These are phyloP conservation scores for Thermothielavioides terrestris DNA, from an alignment of 495 filamentous ascomycete species.

Conservation along the genomic window DNA sequence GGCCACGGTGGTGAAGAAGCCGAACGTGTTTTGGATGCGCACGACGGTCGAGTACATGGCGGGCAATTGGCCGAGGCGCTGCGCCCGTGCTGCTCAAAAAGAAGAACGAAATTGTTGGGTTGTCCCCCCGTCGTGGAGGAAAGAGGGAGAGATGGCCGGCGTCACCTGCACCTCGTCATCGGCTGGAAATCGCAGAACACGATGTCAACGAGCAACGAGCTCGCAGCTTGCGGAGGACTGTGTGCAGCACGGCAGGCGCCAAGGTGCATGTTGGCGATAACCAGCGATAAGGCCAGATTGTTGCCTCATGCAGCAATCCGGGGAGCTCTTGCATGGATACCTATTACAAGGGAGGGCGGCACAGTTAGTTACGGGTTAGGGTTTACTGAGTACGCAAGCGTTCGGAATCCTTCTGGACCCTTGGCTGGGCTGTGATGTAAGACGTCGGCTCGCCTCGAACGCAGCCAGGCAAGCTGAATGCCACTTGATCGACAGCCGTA, in stretches of 20 bases:
- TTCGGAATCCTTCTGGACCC: background rate
- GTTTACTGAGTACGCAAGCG: constrained; percentile 5
- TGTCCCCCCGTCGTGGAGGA: too few species aligned
- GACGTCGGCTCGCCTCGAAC: background rate
- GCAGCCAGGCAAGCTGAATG: too few species aligned
- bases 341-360: background rate
- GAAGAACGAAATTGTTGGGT: too few species aligned
- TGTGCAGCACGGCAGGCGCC: too few species aligned
- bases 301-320: constrained; percentile 15
- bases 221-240: too few species aligned
- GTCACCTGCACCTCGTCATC: constrained; percentile 10
- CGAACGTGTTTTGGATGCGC: constrained; percentile 85
- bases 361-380: constrained; percentile 16
- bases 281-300: constrained; percentile 30
- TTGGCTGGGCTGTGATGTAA: constrained; percentile 15
- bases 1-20: constrained; percentile 93
- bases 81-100: background rate
- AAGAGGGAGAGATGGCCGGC: background rate
- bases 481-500: background rate
- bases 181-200: background rate
- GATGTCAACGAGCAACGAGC: background rate
- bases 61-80: constrained; percentile 12
- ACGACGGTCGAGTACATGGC: constrained; percentile 82
- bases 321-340: background rate
- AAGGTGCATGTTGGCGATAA: constrained; percentile 2